Evolutionary conservation across 371 early-diverging fungal genomes (phyloP), one percentile per base, ranked within the genome.

Genomic region (Circinella minor): DNA sequence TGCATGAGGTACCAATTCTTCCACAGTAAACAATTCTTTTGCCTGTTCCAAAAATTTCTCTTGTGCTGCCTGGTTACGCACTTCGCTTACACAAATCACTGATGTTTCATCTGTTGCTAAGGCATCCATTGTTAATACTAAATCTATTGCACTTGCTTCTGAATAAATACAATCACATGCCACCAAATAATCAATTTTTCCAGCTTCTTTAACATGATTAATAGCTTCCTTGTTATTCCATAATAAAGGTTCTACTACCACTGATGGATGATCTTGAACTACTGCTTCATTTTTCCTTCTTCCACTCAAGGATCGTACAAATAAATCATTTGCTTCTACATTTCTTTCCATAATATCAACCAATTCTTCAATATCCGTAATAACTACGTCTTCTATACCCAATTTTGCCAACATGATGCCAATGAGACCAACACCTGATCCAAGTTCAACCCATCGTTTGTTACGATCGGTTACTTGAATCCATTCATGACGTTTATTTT

Each of bases 91-190:
- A 65, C 83, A 82, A 46, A 85, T 74, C n/a, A 85, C 74, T 4
- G 73, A 74, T 27, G 85, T 85, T 14, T 71, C 69, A n/a, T 75
- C 71, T 10, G 47, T 69, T 3, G 79, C 69, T 11, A 84, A 61
- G 18, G 74, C 67, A 7, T 79, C 79, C 84, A 86, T 81, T 8
- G 84, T 84, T 36, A 74, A 71, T 5, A 82, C 86, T 20, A 86
- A 67, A 65, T 82, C 86, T 36, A 80, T 63, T 4, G 83, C 82
- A 64, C 84, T 83, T 18, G 85, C 83, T 66, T 86, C 86, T 11
- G 86, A 86, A 64, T 86, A 86, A 57, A 86, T 84, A 63, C 86
- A 86, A 68, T 86, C 86, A 60, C 83, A 82, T 0, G 86, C 86
- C 5, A 86, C 70, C 5, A 86, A 68, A 63, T 83, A 82, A 65